Evolutionary conservation across 148 eudicot species (phyloP).

Genomic region (Camellia sinensis): DNA sequence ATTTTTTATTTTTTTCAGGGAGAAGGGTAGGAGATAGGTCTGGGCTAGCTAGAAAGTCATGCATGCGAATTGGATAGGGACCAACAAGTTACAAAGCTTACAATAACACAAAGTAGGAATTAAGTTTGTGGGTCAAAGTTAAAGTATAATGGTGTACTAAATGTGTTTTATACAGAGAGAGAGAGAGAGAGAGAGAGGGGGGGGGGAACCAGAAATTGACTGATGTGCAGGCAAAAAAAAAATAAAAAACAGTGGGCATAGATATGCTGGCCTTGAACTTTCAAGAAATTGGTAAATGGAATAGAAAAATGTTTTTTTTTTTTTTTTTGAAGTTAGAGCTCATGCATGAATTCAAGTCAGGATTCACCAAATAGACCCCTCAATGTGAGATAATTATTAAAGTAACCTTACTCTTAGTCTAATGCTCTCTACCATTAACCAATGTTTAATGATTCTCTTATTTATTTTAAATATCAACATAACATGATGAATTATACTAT

Average conservation of each 20-base stretch:
- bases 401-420: too few relatives aligned
- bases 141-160: slow-evolving; percentile 9
- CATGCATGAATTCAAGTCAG: slow-evolving; percentile 2
- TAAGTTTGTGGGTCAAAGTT: slow-evolving; percentile 17
- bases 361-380: slow-evolving; percentile 2
- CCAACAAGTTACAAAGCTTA: neutral
- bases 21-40: too few relatives aligned
- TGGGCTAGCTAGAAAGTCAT: neutral
- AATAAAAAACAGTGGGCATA: neutral
- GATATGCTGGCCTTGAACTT: slow-evolving; percentile 14
- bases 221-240: neutral
- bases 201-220: too few relatives aligned
- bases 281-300: slow-evolving; percentile 10
- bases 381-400: too few relatives aligned
- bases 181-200: too few relatives aligned
- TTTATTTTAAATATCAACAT: too few relatives aligned
- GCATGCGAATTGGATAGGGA: neutral
- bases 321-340: slow-evolving; percentile 7
- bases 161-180: neutral
- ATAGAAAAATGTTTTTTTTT: neutral
- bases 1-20: too few relatives aligned
- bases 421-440: too few relatives aligned
- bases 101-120: slow-evolving; percentile 12
- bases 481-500: too few relatives aligned
- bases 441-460: too few relatives aligned